Evolutionary conservation across 1,139 yeast species (phyloP), one percentile per base, ranked within the genome.

Genomic region (Geotrichum australiense): DNA sequence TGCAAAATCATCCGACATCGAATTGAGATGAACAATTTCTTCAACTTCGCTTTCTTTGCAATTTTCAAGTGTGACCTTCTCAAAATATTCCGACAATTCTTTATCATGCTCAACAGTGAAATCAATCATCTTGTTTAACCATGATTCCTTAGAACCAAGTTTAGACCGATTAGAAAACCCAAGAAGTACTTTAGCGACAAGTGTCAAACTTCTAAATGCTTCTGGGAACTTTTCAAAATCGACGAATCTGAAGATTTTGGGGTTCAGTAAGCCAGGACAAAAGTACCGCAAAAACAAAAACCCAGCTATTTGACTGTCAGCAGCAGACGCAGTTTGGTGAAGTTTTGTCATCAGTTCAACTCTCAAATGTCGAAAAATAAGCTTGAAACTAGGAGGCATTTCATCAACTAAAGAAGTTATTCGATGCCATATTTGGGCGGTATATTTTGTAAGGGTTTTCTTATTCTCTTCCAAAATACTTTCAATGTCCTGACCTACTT

Each of bases 211-310:
- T 45, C 94, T 69, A 53, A 86, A 91, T 1, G 79, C 70, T 15
- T 69, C 68, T 1, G 87, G 12, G 19, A 10, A 70, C 46, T 86
- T 86, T 54, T 83, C 91, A 37, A 73, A 70, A 45, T 75, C 73
- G 1, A 86, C 75, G 39, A 91, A 67, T 49, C 80, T 78, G 58
- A 86, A 87, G 36, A 86, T 62, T 54, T 86, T 86, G 0, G 97
- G 97, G 54, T 86, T 87, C 54, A 91, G 65, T 32, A 91, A 74
- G 0, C 95, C 95, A 0, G 97, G 97, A 55, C 96, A 89, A 52
- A 86, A 78, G 58, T 85, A 87, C 48, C 97, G 67, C 48, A 91
- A 64, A 58, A 91, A 91, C 18, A 91, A 65, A 54, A 91, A 83
- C 1, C 95, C 89, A 21, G 93, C 76, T 26, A 89, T 66, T 44